Evolutionary conservation across 2,329 filamentous ascomycete species (phyloP).

Genomic region (Botrytis hyacinthi): DNA sequence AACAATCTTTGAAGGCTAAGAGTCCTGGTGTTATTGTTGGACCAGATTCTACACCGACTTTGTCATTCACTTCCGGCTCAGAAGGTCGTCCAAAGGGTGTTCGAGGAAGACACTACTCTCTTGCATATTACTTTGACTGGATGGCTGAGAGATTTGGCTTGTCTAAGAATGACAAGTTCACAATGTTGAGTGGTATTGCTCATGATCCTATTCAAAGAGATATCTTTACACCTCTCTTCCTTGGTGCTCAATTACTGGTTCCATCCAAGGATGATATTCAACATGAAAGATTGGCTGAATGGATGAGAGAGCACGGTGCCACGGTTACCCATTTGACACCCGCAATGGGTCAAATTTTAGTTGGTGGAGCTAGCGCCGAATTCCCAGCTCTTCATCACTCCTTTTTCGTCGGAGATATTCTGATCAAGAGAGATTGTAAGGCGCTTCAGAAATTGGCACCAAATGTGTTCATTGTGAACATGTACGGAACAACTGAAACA

Average conservation of each 20-base stretch:
- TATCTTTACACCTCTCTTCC: constrained; percentile 87
- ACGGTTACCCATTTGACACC: constrained; percentile 89
- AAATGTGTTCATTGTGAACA: constrained; percentile 75
- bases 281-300: constrained; percentile 82
- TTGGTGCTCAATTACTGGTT: constrained; percentile 76
- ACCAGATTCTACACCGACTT: constrained; percentile 76
- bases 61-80: constrained; percentile 71
- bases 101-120: constrained; percentile 77
- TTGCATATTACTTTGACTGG: constrained; percentile 88
- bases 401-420: constrained; percentile 89
- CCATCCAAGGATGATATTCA: constrained; percentile 81
- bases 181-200: constrained; percentile 80
- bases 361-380: constrained; percentile 75
- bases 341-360: constrained; percentile 92
- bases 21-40: constrained; percentile 75
- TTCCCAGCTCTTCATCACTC: constrained; percentile 76
- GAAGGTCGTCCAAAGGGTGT: constrained; percentile 87
- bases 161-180: constrained; percentile 70
- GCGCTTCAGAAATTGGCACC: constrained; percentile 72
- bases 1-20: constrained; percentile 50
- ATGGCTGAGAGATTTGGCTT: constrained; percentile 83
- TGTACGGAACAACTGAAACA: constrained; percentile 88
- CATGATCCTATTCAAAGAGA: constrained; percentile 70
- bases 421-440: constrained; percentile 80
- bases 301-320: constrained; percentile 73